These are phyloP conservation scores for Tricholomella constricta DNA, from an alignment of 768 basidiomycete genomes.

Conservation along the genomic window DNA sequence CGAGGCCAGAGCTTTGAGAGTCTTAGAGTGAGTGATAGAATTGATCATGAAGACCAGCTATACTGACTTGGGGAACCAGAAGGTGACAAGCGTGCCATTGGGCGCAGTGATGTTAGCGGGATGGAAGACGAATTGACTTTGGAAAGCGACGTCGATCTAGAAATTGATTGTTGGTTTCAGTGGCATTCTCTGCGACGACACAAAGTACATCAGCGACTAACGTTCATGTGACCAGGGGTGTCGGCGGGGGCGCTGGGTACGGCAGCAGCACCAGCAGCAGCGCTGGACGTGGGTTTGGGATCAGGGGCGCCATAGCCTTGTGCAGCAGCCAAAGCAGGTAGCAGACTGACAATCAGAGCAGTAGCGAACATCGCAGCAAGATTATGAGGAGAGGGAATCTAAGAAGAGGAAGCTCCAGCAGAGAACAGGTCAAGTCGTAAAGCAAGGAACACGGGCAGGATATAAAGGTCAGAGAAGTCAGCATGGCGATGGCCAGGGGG, in stretches of 20 bases:
- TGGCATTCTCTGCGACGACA: not conserved
- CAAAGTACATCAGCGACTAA: slow-evolving; percentile 12
- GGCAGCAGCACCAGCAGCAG: slow-evolving; percentile 29
- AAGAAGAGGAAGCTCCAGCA: slow-evolving; percentile 6
- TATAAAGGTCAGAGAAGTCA: slow-evolving; percentile 7
- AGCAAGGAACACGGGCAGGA: not conserved
- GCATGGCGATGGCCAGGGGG: not conserved
- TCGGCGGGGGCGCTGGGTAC: slow-evolving; percentile 43
- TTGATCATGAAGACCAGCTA: not conserved
- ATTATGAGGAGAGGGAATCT: not conserved
- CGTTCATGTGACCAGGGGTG: slow-evolving; percentile 38
- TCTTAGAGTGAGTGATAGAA: slow-evolving; percentile 4
- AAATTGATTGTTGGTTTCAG: not conserved
- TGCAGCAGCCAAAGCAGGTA: slow-evolving; percentile 39
- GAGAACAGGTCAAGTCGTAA: not conserved
- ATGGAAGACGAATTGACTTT: slow-evolving; percentile 40
- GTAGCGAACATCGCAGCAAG: slow-evolving; percentile 32
- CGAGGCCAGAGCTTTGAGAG: slow-evolving; percentile 37
- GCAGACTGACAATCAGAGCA: slow-evolving; percentile 24
- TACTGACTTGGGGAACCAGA: slow-evolving; percentile 51
- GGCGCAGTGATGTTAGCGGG: slow-evolving; percentile 49
- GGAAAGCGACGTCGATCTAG: slow-evolving; percentile 47
- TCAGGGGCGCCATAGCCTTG: slow-evolving; percentile 38
- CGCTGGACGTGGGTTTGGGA: slow-evolving; percentile 19
- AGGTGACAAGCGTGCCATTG: slow-evolving; percentile 53